A percentile compares a stretch with the other conserved stretches of the same genome.
Evolutionary conservation across 768 basidiomycete genomes (phyloP).

Genomic region (Lanmaoa pseudosensibilis): DNA sequence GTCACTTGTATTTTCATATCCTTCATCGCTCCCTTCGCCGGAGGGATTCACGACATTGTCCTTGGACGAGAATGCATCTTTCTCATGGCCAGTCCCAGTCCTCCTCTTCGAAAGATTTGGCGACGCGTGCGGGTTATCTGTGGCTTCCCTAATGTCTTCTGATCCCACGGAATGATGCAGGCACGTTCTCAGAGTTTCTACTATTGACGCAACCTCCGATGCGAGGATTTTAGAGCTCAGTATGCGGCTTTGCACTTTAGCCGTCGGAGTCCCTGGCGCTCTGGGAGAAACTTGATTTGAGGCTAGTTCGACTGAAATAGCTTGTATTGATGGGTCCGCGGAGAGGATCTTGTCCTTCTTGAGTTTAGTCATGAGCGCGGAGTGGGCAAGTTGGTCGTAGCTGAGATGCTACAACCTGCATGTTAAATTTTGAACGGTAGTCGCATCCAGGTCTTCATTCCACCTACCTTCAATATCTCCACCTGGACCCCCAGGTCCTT

Average conservation of each 20-base stretch:
- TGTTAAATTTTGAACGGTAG: not conserved
- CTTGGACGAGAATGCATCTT: not conserved
- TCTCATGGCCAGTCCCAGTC: not conserved
- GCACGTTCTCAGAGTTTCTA: slow-evolving; percentile 50
- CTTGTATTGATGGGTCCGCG: slow-evolving; percentile 47
- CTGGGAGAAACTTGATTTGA: slow-evolving; percentile 35
- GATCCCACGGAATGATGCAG: slow-evolving; percentile 32
- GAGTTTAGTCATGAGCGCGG: slow-evolving; percentile 71
- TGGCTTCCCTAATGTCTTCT: slow-evolving; percentile 17
- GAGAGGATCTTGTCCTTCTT: slow-evolving; percentile 67
- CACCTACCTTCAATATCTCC: slow-evolving; percentile 60
- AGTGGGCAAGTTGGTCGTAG: slow-evolving; percentile 56
- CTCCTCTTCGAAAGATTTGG: slow-evolving; percentile 13
- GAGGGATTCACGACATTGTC: not conserved
- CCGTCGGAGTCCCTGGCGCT: slow-evolving; percentile 42
- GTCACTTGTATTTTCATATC: slow-evolving; percentile 21
- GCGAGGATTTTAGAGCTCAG: slow-evolving; percentile 78
- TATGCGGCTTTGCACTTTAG: slow-evolving; percentile 69
- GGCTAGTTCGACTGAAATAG: slow-evolving; percentile 47
- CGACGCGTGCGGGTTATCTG: slow-evolving; percentile 15
- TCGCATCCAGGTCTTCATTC: not conserved
- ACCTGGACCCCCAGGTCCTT: slow-evolving; percentile 60
- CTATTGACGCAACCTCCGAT: slow-evolving; percentile 48
- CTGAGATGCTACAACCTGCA: slow-evolving; percentile 48
- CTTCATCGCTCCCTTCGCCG: slow-evolving; percentile 18